Conservation (phyloP, 1,139 yeast species). For the Kurtzmaniella quercitrusa region DNA sequence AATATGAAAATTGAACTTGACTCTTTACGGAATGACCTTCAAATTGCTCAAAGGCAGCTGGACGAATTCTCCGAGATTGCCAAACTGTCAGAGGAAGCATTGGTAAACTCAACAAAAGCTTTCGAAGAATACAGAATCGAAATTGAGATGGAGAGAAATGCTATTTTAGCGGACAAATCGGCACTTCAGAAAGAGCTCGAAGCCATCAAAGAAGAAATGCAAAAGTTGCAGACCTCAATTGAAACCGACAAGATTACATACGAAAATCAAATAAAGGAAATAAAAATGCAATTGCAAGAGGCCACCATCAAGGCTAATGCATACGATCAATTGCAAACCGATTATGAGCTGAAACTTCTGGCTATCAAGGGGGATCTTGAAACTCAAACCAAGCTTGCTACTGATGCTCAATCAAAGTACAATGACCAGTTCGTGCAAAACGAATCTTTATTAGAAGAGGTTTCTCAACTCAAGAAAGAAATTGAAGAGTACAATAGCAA, state of each 20-base stretch:
- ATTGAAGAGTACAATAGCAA: conserved; percentile 31
- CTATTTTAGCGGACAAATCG: conserved; percentile 20
- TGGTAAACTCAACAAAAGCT: conserved; percentile 32
- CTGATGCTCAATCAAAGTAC: conserved; percentile 50
- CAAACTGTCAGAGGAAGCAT: conserved; percentile 39
- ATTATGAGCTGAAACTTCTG: conserved; percentile 29
- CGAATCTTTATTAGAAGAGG: conserved; percentile 47
- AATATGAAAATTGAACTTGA: conserved; percentile 22
- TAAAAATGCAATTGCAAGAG: conserved; percentile 21
- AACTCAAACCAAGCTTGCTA: conserved; percentile 46
- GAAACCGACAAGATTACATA: conserved; percentile 7
- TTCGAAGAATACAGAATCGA: conserved; percentile 33
- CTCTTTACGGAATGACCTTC: conserved; percentile 33
- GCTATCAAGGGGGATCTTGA: conserved; percentile 41
- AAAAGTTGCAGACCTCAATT: conserved; percentile 4
- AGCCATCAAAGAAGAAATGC: conserved; percentile 15
- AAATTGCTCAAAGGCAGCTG: conserved; percentile 36
- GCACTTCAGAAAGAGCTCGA: conserved; percentile 17
- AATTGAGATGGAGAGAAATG: conserved; percentile 18
- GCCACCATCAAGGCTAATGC: conserved; percentile 27
- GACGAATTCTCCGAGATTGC: conserved; percentile 36
- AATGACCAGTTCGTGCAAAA: conserved; percentile 56
- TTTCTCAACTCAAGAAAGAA: conserved; percentile 42
- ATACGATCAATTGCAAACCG: conserved; percentile 30
- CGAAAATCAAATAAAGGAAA: conserved; percentile 15